Evolutionary conservation across 1,284 basidiomycete species (phyloP).

Genomic region (Testicularia cyperi): DNA sequence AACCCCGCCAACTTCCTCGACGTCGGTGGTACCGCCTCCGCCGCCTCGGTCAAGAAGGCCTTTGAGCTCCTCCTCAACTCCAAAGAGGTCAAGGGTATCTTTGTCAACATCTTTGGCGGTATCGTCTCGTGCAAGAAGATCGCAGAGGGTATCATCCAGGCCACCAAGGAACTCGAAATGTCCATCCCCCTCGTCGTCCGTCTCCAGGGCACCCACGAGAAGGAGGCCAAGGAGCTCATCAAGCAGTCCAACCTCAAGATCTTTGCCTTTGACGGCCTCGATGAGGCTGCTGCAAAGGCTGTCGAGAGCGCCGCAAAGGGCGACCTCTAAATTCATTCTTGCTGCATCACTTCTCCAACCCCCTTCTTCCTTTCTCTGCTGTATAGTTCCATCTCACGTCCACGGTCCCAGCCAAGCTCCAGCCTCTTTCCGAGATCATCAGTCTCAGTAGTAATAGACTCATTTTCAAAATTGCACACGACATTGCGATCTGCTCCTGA

Average conservation of each 20-base stretch:
- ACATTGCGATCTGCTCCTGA: too few species aligned
- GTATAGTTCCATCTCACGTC: too few species aligned
- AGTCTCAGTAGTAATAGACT: too few species aligned
- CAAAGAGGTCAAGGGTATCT: slow-evolving; percentile 93
- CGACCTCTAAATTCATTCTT: slow-evolving; percentile 4
- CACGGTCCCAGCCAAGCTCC: too few species aligned
- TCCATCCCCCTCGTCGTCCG: slow-evolving; percentile 87
- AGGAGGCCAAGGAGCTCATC: slow-evolving; percentile 82
- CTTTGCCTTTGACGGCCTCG: slow-evolving; percentile 38
- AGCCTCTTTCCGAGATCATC: too few species aligned
- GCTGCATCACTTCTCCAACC: background rate
- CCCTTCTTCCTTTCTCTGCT: too few species aligned
- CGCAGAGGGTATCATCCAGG: slow-evolving; percentile 86
- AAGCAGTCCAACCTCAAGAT: slow-evolving; percentile 77
- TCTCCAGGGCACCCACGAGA: slow-evolving; percentile 94
- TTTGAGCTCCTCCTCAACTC: slow-evolving; percentile 92
- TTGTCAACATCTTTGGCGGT: slow-evolving; percentile 79
- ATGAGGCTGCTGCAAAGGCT: slow-evolving; percentile 39
- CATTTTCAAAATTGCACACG: too few species aligned
- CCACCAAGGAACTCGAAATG: slow-evolving; percentile 85
- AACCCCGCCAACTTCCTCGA: slow-evolving; percentile 98
- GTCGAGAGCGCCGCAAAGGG: slow-evolving; percentile 41
- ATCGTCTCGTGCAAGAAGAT: slow-evolving; percentile 93
- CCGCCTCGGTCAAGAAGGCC: slow-evolving; percentile 98
- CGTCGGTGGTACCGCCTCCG: slow-evolving; percentile 94